Conservation (phyloP, 257 asterid species). For the Paraleonurus japonicus region DNA sequence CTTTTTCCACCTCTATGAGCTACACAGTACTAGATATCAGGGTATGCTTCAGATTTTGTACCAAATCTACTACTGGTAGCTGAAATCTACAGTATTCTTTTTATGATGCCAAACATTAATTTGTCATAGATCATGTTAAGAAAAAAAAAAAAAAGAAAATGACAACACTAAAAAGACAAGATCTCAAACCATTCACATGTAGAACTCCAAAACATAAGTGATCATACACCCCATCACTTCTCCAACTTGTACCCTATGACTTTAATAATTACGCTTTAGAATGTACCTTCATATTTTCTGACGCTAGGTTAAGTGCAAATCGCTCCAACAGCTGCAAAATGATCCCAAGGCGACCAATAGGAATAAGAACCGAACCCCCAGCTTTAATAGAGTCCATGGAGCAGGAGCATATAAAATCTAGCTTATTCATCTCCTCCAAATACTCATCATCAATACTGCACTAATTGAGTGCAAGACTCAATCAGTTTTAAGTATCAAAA, state of each 20-base stretch:
- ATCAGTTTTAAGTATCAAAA: constrained; percentile 18
- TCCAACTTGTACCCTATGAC: background rate
- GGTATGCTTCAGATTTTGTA: constrained; percentile 7
- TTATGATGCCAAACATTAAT: background rate
- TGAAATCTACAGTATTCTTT: background rate
- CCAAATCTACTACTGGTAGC: background rate
- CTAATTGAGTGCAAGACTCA: constrained; percentile 19
- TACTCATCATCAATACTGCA: constrained; percentile 48
- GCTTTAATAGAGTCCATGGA: constrained; percentile 56
- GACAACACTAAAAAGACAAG: background rate
- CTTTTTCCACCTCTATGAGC: constrained; percentile 8
- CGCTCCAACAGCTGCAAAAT: constrained; percentile 79
- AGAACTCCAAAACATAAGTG: constrained; percentile 16
- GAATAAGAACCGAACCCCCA: constrained; percentile 83
- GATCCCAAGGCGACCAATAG: constrained; percentile 69
- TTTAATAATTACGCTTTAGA: background rate
- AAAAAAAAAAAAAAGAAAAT: background rate
- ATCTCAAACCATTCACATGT: background rate
- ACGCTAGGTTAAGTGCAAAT: constrained; percentile 46
- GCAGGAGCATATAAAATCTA: constrained; percentile 70
- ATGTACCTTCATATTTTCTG: constrained; percentile 61
- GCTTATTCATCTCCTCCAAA: constrained; percentile 67
- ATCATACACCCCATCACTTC: background rate
- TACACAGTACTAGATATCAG: constrained; percentile 2
- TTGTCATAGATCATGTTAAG: background rate